A percentile compares a stretch with the other conserved stretches of the same genome.
phyloP scores from a whole-genome alignment of 164 flowering plant genomes.

The Vitis cinerea region DNA sequence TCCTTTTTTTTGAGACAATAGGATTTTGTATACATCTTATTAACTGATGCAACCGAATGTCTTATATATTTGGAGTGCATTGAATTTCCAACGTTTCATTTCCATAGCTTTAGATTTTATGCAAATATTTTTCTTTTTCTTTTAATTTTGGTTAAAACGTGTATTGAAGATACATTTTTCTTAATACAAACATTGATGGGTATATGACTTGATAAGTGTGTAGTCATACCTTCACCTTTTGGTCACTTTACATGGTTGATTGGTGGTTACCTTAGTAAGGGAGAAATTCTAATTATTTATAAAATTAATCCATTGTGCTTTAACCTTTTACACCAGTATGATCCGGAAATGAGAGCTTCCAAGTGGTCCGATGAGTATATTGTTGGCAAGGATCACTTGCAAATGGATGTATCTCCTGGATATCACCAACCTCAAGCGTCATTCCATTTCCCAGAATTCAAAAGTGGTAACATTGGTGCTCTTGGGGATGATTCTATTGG shows the following conservation, averaged over 20 bases:
- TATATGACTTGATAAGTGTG: no score
- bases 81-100: no score
- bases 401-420: slow-evolving; percentile 5
- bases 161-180: no score
- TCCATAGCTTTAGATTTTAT: no score
- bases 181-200: no score
- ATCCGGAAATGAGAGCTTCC: slow-evolving; percentile 7
- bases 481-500: slow-evolving; percentile 6
- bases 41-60: no score
- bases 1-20: no score
- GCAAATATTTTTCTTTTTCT: no score
- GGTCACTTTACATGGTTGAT: not conserved
- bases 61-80: no score
- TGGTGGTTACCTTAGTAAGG: not conserved
- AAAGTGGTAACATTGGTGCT: not conserved
- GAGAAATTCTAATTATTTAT: not conserved
- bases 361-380: slow-evolving; percentile 10
- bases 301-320: not conserved
- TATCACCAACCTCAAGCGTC: slow-evolving; percentile 2
- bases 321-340: slow-evolving; percentile 6
- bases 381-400: slow-evolving; percentile 9
- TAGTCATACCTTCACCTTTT: not conserved
- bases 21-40: no score
- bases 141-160: no score
- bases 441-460: not conserved